phyloP scores from a whole-genome alignment of 2,329 filamentous ascomycete species.

The Aspergillus ochraceus region DNA sequence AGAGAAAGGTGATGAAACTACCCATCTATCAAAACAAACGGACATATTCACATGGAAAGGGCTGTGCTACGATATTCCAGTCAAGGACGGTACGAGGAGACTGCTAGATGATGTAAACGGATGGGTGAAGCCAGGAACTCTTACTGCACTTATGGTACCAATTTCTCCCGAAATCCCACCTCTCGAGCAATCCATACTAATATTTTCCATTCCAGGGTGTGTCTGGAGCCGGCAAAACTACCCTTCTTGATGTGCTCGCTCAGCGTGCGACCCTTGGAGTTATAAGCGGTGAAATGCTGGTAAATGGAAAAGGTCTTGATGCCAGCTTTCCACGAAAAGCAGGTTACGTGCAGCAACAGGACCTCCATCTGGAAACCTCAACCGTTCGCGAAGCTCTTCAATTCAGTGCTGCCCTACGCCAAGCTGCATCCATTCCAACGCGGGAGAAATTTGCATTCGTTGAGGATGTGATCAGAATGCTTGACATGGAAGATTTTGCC shows the following conservation, averaged over 20 bases:
- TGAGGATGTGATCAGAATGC: constrained; percentile 72
- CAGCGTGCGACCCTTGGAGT: constrained; percentile 58
- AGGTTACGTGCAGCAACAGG: constrained; percentile 65
- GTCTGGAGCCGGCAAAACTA: constrained; percentile 60
- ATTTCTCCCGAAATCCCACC: too few relatives aligned
- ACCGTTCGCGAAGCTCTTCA: constrained; percentile 81
- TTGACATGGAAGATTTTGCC: constrained; percentile 82
- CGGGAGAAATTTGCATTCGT: constrained; percentile 78
- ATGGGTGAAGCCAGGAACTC: constrained; percentile 53
- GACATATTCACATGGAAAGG: constrained; percentile 80
- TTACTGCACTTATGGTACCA: constrained; percentile 51
- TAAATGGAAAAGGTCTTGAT: constrained; percentile 57
- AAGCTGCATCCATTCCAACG: constrained; percentile 66
- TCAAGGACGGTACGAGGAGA: constrained; percentile 69
- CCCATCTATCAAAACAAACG: constrained; percentile 57
- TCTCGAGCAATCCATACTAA: neutral
- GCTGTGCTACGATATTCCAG: constrained; percentile 74
- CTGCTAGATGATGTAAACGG: constrained; percentile 53
- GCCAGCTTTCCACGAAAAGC: constrained; percentile 60
- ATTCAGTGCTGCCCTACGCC: constrained; percentile 82
- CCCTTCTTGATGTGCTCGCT: constrained; percentile 55
- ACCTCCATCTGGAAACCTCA: constrained; percentile 74
- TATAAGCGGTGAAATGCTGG: constrained; percentile 62
- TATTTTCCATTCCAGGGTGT: constrained; percentile 42
- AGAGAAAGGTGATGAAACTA: constrained; percentile 42